Base-by-base conservation (phyloP, 306 rosid genomes). In the Trifolium fragiferum region DNA sequence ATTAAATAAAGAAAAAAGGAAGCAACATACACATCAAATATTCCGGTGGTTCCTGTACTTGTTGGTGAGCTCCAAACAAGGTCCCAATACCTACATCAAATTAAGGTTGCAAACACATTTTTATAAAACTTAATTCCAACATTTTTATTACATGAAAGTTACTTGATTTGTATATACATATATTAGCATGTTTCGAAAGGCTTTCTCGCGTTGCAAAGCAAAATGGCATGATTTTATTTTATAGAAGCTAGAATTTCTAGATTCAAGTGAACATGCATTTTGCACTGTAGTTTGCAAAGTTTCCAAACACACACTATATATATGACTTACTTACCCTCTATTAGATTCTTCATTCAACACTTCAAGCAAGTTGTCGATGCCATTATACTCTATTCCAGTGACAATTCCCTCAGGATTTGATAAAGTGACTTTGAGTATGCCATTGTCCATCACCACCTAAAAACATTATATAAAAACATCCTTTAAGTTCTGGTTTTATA, bases 361-460 rank as follows among this genome's bases (percentile, higher is more conserved):
- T 81, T 94, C 99, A 70, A 94, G 97, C 89, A 92, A 81, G 84
- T 94, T 94, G 77, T 87, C 90, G 18, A 92, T 72, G 54, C 77
- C 86, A 66, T 87, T 82, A 41, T 88, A 94, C 70, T 84, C 84
- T 55, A 94, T 90, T 30, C 92, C 95, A 19, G 93, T 92, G 72
- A 94, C 86, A 76, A 89, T 82, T 51, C 99, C 99, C 44, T 69
- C 97, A 0, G 99, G 97, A 59, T 87, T 90, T 57, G 99, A 90
- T 75, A 94, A 81, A 2, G 99, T 92, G 1, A 94, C 89, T 73
- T 75, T 89, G 75, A 89, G 46, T 66, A 94, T 87, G 77, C 97
- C 99, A 81, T 92, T 94, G 63, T 90, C 99, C 85, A 94, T 80
- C 78, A 87, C 83, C 79, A 94, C 97, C 99, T 94, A 74, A 14